Evolutionary conservation across 371 early-diverging fungal genomes (phyloP).

Genomic region (Haplosporangium sp.): DNA sequence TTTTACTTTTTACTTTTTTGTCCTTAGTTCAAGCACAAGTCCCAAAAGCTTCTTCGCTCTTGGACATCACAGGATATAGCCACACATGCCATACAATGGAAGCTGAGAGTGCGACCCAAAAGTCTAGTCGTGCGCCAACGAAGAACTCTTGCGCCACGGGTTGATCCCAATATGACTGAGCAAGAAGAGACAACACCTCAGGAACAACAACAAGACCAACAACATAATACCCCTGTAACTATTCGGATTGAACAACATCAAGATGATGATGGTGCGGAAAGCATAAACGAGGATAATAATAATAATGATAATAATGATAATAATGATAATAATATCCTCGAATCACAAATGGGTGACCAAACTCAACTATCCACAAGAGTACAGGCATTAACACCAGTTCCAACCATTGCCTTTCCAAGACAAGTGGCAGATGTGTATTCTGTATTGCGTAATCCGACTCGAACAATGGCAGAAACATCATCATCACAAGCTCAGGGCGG

Average conservation of each 20-base stretch:
- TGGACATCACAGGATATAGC: constrained; percentile 38
- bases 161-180: not conserved
- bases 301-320: not conserved
- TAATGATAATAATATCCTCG: not conserved
- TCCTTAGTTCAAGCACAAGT: constrained; percentile 32
- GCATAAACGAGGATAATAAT: no score
- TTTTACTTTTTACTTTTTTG: not conserved
- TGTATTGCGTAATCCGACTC: constrained; percentile 4
- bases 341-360: not conserved
- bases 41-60: constrained; percentile 40
- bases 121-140: constrained; percentile 16
- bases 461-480: no score
- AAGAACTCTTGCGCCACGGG: not conserved
- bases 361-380: not conserved
- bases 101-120: constrained; percentile 33
- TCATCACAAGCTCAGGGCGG: no score
- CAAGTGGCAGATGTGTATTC: constrained; percentile 10
- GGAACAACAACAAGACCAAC: constrained; percentile 3
- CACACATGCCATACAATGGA: constrained; percentile 49
- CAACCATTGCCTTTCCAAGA: constrained; percentile 7
- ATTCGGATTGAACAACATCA: not conserved
- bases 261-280: not conserved
- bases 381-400: constrained; percentile 1
- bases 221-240: not conserved
- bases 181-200: not conserved